A percentile compares a stretch with the other conserved stretches of the same genome.
phyloP scores from a whole-genome alignment of 2,329 filamentous ascomycete genomes.

The Coniosporium tulheliwenetii region DNA sequence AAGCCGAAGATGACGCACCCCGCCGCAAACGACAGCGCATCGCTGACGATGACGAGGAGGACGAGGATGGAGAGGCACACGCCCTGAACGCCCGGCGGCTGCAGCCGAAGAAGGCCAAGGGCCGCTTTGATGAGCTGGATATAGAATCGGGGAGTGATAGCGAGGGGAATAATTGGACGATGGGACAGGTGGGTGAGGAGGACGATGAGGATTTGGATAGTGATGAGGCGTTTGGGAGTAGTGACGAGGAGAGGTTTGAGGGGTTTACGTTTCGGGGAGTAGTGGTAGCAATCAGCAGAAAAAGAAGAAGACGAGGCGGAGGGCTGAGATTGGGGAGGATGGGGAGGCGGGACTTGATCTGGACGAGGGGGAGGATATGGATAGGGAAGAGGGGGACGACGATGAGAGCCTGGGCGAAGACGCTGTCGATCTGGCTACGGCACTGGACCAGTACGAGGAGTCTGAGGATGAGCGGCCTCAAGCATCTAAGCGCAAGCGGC shows the following conservation, averaged over 20 bases:
- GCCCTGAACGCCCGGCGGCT: constrained; percentile 10
- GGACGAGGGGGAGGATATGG: constrained; percentile 28
- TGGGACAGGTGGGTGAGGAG: constrained; percentile 54
- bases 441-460: constrained; percentile 38
- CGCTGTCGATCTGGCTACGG: constrained; percentile 45
- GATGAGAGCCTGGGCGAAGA: constrained; percentile 50
- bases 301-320: constrained; percentile 13
- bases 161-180: constrained; percentile 70
- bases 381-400: constrained; percentile 29
- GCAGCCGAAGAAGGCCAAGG: constrained; percentile 15
- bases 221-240: constrained; percentile 75
- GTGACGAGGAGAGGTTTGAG: constrained; percentile 73
- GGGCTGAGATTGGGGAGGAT: constrained; percentile 6
- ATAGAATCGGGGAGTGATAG: constrained; percentile 68
- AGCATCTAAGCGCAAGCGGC: too few relatives aligned
- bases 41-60: constrained; percentile 37
- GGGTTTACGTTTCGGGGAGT: constrained; percentile 51
- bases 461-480: constrained; percentile 27
- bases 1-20: constrained; percentile 27
- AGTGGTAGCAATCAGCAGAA: constrained; percentile 28
- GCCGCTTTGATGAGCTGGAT: constrained; percentile 23
- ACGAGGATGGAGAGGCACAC: constrained; percentile 29
- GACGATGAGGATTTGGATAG: constrained; percentile 56
- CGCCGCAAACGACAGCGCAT: constrained; percentile 26
- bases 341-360: constrained; percentile 26